These are phyloP conservation scores for Boletus sensibilis DNA, from an alignment of 768 basidiomycete species.

Conservation along the genomic window DNA sequence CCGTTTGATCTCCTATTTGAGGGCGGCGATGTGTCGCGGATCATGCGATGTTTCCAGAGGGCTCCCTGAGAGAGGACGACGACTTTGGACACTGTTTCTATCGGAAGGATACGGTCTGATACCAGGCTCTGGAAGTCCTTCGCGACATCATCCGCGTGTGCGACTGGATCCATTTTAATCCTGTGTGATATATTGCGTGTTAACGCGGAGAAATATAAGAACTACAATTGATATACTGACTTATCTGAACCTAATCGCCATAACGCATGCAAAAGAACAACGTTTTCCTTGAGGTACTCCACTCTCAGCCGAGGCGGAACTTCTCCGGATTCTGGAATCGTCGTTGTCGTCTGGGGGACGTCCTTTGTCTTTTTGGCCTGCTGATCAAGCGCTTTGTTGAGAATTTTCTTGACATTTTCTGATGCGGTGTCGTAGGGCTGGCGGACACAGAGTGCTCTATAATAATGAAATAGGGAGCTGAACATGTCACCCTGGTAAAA, in stretches of 20 bases:
- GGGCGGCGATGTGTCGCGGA: slow-evolving; percentile 46
- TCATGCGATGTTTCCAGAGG: slow-evolving; percentile 81
- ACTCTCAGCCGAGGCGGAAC: slow-evolving; percentile 52
- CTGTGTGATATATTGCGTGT: slow-evolving; percentile 14
- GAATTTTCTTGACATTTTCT: slow-evolving; percentile 76
- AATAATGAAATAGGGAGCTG: slow-evolving; percentile 78
- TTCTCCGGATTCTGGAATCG: slow-evolving; percentile 31
- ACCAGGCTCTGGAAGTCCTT: slow-evolving; percentile 61
- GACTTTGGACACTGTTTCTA: slow-evolving; percentile 73
- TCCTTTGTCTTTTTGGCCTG: slow-evolving; percentile 50
- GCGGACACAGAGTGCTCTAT: slow-evolving; percentile 84
- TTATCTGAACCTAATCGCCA: slow-evolving; percentile 58
- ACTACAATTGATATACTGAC: slow-evolving; percentile 39
- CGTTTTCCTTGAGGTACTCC: slow-evolving; percentile 66
- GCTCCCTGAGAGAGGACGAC: slow-evolving; percentile 76
- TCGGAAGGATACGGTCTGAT: slow-evolving; percentile 65
- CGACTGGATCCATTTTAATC: slow-evolving; percentile 45
- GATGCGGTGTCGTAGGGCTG: slow-evolving; percentile 85
- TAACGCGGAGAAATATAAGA: neutral
- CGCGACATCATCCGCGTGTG: slow-evolving; percentile 48
- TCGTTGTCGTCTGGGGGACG: slow-evolving; percentile 31
- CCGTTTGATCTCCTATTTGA: slow-evolving; percentile 26
- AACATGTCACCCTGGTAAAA: slow-evolving; percentile 85
- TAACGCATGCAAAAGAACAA: slow-evolving; percentile 75
- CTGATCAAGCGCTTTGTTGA: slow-evolving; percentile 63